phyloP scores from a whole-genome alignment of 1,284 basidiomycete species.

The Apiotrichum mycotoxinovorans region DNA sequence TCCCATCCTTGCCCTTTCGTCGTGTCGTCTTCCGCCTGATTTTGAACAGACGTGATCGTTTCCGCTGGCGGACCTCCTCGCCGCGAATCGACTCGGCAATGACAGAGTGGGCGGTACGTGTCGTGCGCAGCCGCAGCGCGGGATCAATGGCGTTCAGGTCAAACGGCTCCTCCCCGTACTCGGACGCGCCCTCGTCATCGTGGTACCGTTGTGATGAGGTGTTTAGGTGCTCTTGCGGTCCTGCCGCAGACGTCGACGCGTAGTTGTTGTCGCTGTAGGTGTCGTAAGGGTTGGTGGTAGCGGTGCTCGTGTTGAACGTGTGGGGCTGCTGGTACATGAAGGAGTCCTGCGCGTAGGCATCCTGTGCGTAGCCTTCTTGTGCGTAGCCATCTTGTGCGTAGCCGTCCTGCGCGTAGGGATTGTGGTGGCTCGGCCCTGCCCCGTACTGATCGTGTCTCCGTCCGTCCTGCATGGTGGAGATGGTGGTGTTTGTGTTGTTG shows the following conservation, averaged over 20 bases:
- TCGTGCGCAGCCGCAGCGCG: conserved; percentile 76
- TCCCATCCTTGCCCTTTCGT: not conserved
- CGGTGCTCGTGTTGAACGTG: not conserved
- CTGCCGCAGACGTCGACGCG: not conserved
- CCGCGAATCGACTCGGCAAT: conserved; percentile 77
- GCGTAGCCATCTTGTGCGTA: too few relatives aligned
- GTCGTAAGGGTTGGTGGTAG: not conserved
- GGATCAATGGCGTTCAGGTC: conserved; percentile 64
- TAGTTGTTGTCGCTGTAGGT: conserved; percentile 1
- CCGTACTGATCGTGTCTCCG: not conserved
- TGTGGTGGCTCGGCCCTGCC: not conserved
- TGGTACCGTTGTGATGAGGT: not conserved
- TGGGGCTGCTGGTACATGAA: too few relatives aligned
- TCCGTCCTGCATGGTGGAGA: not conserved
- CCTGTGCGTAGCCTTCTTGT: too few relatives aligned
- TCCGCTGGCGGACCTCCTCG: conserved; percentile 65
- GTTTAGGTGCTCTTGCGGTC: not conserved
- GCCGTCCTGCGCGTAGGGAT: too few relatives aligned
- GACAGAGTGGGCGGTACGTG: conserved; percentile 80
- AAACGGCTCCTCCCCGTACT: conserved; percentile 25
- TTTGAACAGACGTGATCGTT: conserved; percentile 52
- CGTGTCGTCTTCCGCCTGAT: conserved; percentile 28
- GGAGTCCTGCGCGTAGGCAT: too few relatives aligned
- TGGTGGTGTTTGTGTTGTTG: not conserved
- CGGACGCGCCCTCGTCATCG: not conserved